A percentile compares a stretch with the other conserved stretches of the same genome.
These are phyloP conservation scores for Hymenoscyphus albidus DNA, from an alignment of 2,329 filamentous ascomycete species.

Conservation along the genomic window DNA sequence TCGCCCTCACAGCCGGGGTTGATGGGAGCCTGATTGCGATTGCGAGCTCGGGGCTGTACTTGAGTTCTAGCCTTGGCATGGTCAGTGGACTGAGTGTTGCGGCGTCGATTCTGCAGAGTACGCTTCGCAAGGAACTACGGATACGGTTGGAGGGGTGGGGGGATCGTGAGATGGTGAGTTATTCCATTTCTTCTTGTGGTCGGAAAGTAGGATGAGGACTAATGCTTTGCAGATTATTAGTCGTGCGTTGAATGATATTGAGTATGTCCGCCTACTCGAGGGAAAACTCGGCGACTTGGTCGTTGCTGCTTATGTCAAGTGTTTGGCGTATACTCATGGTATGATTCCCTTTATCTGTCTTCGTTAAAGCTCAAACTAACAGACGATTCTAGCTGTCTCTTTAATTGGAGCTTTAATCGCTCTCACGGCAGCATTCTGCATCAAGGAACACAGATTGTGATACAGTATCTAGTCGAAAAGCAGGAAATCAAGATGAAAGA, in stretches of 20 bases:
- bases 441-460: conserved; percentile 9
- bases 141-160: conserved; percentile 8
- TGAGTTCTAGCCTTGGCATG: conserved; percentile 34
- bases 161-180: conserved; percentile 4
- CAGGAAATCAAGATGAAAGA: no score
- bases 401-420: conserved; percentile 5
- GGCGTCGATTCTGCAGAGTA: conserved; percentile 20
- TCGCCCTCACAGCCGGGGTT: conserved; percentile 46
- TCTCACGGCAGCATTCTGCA: conserved; percentile 6
- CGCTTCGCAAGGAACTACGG: conserved; percentile 17
- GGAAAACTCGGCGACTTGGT: conserved; percentile 7
- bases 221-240: conserved; percentile 2
- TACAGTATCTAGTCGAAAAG: no score
- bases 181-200: neutral
- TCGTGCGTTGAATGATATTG: conserved; percentile 8
- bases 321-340: conserved; percentile 11
- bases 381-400: conserved; percentile 1
- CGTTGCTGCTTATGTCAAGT: conserved; percentile 7
- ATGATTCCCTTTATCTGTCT: neutral
- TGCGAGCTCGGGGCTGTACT: conserved; percentile 45
- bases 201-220: neutral
- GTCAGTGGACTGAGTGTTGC: conserved; percentile 24
- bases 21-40: conserved; percentile 45
- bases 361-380: neutral
- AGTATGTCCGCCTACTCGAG: conserved; percentile 6